Conservation (phyloP, 2,329 filamentous ascomycete species). For the Penicillium hordei region DNA sequence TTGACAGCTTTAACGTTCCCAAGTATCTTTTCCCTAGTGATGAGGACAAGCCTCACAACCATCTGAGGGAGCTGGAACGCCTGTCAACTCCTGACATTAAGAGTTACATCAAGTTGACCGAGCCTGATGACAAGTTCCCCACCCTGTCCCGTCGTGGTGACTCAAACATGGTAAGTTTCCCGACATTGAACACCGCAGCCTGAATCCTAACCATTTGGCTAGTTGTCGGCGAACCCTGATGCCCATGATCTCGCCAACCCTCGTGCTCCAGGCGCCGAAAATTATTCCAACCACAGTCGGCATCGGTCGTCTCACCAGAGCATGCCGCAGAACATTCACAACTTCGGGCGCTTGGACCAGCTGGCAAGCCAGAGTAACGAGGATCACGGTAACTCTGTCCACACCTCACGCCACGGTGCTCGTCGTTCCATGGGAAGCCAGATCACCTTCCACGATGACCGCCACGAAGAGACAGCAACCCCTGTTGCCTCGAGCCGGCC, state of each 20-base stretch:
- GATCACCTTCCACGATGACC: conserved; percentile 35
- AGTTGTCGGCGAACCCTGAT: conserved; percentile 79
- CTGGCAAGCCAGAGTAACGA: conserved; percentile 34
- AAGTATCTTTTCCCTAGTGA: conserved; percentile 85
- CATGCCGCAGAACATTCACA: conserved; percentile 56
- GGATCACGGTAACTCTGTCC: conserved; percentile 23
- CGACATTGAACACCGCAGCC: background rate
- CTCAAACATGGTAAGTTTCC: conserved; percentile 54
- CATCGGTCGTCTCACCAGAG: conserved; percentile 66
- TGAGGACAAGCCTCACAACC: conserved; percentile 56
- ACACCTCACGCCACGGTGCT: conserved; percentile 40
- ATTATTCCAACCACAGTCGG: conserved; percentile 65
- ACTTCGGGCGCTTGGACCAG: conserved; percentile 42
- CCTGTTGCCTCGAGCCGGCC: conserved; percentile 41
- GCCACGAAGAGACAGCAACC: conserved; percentile 26
- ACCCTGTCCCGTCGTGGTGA: conserved; percentile 57
- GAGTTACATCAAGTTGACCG: conserved; percentile 68
- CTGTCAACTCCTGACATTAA: conserved; percentile 65
- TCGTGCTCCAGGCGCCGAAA: conserved; percentile 64
- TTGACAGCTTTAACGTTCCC: conserved; percentile 82
- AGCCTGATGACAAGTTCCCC: conserved; percentile 81
- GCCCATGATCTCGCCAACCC: conserved; percentile 76
- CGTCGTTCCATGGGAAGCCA: conserved; percentile 49
- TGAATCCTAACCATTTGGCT: conserved; percentile 44
- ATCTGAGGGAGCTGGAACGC: conserved; percentile 48